Evolutionary conservation across 2,329 filamentous ascomycete genomes (phyloP).

Genomic region (Microdochium bolleyi): DNA sequence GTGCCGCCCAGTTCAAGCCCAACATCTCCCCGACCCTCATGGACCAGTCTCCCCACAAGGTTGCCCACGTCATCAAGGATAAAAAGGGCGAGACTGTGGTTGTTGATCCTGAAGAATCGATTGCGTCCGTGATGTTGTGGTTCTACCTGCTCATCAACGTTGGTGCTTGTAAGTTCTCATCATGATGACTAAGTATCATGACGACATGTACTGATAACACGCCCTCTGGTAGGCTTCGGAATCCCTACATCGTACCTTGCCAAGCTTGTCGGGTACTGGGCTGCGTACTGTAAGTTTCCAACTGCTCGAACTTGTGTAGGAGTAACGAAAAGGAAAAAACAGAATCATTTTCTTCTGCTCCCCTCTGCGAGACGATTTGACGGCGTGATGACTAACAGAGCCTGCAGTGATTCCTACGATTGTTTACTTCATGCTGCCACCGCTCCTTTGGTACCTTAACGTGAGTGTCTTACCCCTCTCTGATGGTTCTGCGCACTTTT

Average conservation of each 20-base stretch:
- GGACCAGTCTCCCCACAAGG: slow-evolving; percentile 55
- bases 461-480: neutral
- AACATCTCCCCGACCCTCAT: slow-evolving; percentile 63
- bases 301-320: too few species aligned
- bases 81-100: slow-evolving; percentile 55
- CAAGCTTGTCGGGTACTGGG: neutral
- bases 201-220: neutral
- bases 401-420: slow-evolving; percentile 26
- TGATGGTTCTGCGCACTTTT: neutral
- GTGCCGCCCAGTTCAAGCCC: slow-evolving; percentile 62
- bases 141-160: slow-evolving; percentile 48
- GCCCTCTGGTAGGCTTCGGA: neutral
- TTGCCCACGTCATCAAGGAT: slow-evolving; percentile 41
- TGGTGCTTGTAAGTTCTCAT: slow-evolving; percentile 26
- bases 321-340: too few species aligned
- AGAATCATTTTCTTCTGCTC: neutral
- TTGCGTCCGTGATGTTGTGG: slow-evolving; percentile 59
- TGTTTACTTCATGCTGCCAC: slow-evolving; percentile 51
- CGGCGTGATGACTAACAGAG: neutral
- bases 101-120: slow-evolving; percentile 55
- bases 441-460: slow-evolving; percentile 48
- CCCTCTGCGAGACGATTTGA: neutral
- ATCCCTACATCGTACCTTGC: neutral
- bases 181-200: neutral
- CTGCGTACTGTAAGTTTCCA: neutral